Percentiles rank a stretch among this genome's conserved stretches.
phyloP scores from a whole-genome alignment of 176 grass and related monocot species.

The Stipa capillata region DNA sequence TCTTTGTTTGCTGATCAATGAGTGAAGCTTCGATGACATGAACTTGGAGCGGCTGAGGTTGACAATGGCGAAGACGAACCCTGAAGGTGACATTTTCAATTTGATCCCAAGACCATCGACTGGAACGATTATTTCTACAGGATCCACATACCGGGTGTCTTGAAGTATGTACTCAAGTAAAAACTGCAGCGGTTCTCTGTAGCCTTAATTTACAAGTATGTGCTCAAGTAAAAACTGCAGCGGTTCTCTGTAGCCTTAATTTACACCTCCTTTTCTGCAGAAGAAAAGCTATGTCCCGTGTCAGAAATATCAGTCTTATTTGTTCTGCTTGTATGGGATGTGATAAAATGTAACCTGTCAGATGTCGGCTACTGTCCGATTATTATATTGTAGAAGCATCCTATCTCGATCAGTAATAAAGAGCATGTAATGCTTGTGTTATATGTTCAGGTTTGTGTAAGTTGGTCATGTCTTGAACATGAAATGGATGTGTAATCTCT shows the following conservation, averaged over 20 bases:
- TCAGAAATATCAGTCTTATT: neutral
- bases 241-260: no score
- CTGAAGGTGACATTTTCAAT: conserved; percentile 22
- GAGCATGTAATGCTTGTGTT: neutral
- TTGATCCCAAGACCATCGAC: conserved; percentile 44
- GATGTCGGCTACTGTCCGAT: neutral
- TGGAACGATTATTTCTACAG: conserved; percentile 50
- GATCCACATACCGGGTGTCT: conserved; percentile 53
- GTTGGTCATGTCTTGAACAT: neutral
- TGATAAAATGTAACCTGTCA: neutral
- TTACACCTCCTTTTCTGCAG: neutral
- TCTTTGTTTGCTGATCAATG: neutral
- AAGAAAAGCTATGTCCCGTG: neutral
- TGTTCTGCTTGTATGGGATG: neutral
- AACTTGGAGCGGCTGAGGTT: conserved; percentile 51
- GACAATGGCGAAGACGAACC: conserved; percentile 14
- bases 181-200: neutral
- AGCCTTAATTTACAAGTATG: conserved; percentile 32
- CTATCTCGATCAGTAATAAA: neutral
- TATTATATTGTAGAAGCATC: neutral
- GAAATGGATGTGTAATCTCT: neutral
- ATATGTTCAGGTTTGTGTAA: neutral
- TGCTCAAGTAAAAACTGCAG: conserved; percentile 35
- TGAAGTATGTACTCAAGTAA: conserved; percentile 60
- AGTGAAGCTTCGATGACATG: conserved; percentile 61